A percentile compares a stretch with the other conserved stretches of the same genome.
These are phyloP conservation scores for Sphagnum magellanicum DNA, from an alignment of 228 moss, liverwort and hornwort species.

Conservation along the genomic window DNA sequence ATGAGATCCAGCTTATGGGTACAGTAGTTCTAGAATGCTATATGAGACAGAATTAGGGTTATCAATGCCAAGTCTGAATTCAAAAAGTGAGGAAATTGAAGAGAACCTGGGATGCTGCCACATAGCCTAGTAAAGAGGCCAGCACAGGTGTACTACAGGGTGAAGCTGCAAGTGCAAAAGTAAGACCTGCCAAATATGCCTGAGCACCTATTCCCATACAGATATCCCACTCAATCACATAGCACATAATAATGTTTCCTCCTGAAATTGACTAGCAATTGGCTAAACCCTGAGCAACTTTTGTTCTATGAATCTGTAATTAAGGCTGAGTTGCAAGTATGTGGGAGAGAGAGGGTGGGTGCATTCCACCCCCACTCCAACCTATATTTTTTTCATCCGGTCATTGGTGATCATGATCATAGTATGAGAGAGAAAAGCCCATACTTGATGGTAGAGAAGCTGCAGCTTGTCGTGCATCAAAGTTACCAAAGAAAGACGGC, in stretches of 20 bases:
- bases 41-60: too few species aligned
- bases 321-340: background rate
- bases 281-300: too few species aligned
- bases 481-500: slow-evolving; percentile 91
- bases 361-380: background rate
- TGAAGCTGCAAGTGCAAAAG: slow-evolving; percentile 94
- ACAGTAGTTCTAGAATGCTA: too few species aligned
- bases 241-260: too few species aligned
- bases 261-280: too few species aligned
- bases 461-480: slow-evolving; percentile 86
- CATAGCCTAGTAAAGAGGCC: slow-evolving; percentile 85
- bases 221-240: too few species aligned
- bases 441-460: slow-evolving; percentile 86
- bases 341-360: background rate
- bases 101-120: slow-evolving; percentile 84
- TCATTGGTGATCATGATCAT: background rate
- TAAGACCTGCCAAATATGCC: slow-evolving; percentile 96
- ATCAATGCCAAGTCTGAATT: too few species aligned
- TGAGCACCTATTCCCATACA: slow-evolving; percentile 58
- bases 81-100: background rate
- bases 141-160: slow-evolving; percentile 99
- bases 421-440: background rate
- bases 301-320: background rate
- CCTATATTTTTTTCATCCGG: too few species aligned
- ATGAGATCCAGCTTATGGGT: too few species aligned